A percentile compares a stretch with the other conserved stretches of the same genome.
These are phyloP conservation scores for Leccinum imitatum DNA, from an alignment of 768 basidiomycete species.

Conservation along the genomic window DNA sequence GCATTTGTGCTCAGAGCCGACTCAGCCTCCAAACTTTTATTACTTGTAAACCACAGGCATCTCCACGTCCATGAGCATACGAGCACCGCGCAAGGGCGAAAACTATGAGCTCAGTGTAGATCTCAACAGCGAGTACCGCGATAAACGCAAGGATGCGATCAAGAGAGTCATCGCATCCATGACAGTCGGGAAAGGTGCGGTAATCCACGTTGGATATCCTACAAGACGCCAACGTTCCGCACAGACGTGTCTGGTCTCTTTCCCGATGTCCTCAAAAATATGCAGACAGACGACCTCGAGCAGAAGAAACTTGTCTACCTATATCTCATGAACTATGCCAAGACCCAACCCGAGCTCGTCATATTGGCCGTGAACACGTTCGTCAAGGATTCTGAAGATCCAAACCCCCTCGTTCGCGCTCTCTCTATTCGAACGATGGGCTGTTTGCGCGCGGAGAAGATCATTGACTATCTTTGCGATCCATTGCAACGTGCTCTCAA, in stretches of 20 bases:
- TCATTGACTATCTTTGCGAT: conserved; percentile 97
- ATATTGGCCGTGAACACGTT: conserved; percentile 99
- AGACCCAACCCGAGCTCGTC: conserved; percentile 97
- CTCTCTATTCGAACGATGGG: conserved; percentile 99
- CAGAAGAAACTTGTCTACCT: conserved; percentile 99
- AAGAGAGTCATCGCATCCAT: conserved; percentile 97
- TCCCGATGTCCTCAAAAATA: conserved; percentile 98
- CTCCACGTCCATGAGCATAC: conserved; percentile 40
- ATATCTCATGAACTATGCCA: conserved; percentile 99
- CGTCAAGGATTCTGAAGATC: conserved; percentile 95
- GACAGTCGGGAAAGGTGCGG: conserved; percentile 95
- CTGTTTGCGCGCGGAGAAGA: conserved; percentile 95
- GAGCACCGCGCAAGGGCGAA: conserved; percentile 77
- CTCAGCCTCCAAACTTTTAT: background rate
- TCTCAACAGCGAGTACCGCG: conserved; percentile 94
- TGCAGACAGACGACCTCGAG: conserved; percentile 99
- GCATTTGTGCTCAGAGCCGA: background rate
- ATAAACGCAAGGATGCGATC: conserved; percentile 97
- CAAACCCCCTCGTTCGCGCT: conserved; percentile 94
- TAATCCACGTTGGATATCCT: conserved; percentile 2
- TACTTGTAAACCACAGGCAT: conserved; percentile 2
- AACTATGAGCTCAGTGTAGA: conserved; percentile 97
- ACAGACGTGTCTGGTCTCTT: conserved; percentile 91
- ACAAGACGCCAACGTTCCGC: conserved; percentile 7
- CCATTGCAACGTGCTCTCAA: conserved; percentile 88